These are phyloP conservation scores for Hemileccinum rubropunctum DNA, from an alignment of 768 basidiomycete species.

Conservation along the genomic window DNA sequence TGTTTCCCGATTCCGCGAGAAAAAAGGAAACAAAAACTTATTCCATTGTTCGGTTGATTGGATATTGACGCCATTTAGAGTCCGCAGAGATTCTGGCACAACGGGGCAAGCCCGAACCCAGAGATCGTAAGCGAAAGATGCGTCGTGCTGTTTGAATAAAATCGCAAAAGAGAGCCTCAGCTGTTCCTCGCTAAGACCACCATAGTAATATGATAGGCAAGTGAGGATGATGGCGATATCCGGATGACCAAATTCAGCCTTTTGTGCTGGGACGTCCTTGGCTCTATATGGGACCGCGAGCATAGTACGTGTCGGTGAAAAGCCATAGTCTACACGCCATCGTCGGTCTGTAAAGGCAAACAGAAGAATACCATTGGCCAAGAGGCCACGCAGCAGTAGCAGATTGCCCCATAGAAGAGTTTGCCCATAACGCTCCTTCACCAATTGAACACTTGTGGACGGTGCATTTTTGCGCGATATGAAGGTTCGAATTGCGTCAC, in stretches of 20 bases:
- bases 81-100: constrained; percentile 32
- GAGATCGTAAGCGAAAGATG: constrained; percentile 37
- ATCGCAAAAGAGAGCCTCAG: constrained; percentile 36
- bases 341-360: constrained; percentile 38
- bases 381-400: constrained; percentile 44
- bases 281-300: constrained; percentile 55
- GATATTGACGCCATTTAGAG: constrained; percentile 41
- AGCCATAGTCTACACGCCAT: constrained; percentile 54
- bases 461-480: constrained; percentile 8
- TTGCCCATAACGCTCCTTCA: constrained; percentile 11
- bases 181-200: constrained; percentile 40
- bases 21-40: constrained; percentile 30
- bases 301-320: constrained; percentile 39
- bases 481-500: constrained; percentile 9
- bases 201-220: constrained; percentile 48
- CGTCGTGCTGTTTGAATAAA: constrained; percentile 41
- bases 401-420: constrained; percentile 33
- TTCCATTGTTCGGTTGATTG: constrained; percentile 35
- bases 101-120: constrained; percentile 31
- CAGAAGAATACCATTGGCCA: constrained; percentile 40
- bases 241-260: constrained; percentile 53
- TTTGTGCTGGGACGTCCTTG: constrained; percentile 45
- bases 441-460: not conserved
- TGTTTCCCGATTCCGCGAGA: constrained; percentile 35
- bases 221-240: constrained; percentile 47